Base-by-base conservation (phyloP, 1,284 basidiomycete genomes). In the Rhodotorula sp. region DNA sequence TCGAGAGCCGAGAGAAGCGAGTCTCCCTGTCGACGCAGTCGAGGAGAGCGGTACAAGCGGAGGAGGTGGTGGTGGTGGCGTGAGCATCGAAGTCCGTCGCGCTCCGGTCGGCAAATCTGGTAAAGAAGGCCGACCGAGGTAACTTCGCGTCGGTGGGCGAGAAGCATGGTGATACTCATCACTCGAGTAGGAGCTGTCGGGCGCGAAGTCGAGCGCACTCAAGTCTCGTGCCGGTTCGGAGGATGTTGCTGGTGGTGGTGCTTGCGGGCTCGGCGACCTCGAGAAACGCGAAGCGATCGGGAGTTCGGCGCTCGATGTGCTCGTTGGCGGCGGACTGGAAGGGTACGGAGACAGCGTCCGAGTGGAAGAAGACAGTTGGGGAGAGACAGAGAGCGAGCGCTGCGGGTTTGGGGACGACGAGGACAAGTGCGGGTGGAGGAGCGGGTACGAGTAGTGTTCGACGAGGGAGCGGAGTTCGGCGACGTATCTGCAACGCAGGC, bases 281-380 rank as follows among this genome's bases (percentile, higher is more conserved):
- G 70, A 52, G 84, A 94, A 97, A 65, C 91, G 89, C 34, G 93
- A 88, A 50, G 94, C 94, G 75, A 97, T 97, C 57, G 94, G 93
- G 12, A 97, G 85, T 68, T 93, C 91, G 52, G 74, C 48, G 28
- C 71, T 71, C 0, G 90, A 90, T 1, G 84, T 82, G 21, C 74
- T 69, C 10, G 76, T 62, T 72, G 23, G 31, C 48, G 56, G 65
- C 16, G 59, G n/a, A 4, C 60, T 69, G 50, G 71, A 64, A 56
- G 66, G 48, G 60, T 64, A 31, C 10, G 62, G 62, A 3, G 52
- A 63, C 10, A 55, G 54, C 10, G 54, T 55, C 16, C 26, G 59
- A 60, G 55, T 56, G 26, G 60, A 62, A 43, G 62, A 45, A 54
- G 55, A 19, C 23, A 16, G 47, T n/a, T 43, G 38, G 10, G n/a